phyloP scores from a whole-genome alignment of 2,329 filamentous ascomycete genomes.

The Verticillium longisporum region DNA sequence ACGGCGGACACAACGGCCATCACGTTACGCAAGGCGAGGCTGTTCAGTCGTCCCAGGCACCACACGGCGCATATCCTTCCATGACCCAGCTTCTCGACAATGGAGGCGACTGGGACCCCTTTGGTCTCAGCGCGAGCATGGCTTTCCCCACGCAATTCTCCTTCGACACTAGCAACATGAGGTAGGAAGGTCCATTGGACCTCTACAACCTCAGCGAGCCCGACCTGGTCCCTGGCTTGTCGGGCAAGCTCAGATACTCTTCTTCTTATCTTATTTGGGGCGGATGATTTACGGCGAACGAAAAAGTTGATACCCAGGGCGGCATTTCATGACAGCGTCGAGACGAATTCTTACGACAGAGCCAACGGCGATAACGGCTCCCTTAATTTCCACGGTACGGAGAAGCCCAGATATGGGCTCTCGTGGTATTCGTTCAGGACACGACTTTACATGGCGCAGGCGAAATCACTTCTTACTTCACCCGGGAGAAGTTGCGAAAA shows the following conservation, averaged over 20 bases:
- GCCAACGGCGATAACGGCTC: slow-evolving; percentile 1
- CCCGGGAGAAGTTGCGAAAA: background rate
- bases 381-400: slow-evolving; percentile 4
- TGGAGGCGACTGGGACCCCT: slow-evolving; percentile 80
- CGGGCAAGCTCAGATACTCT: background rate
- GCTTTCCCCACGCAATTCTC: slow-evolving; percentile 82
- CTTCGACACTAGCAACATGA: slow-evolving; percentile 57
- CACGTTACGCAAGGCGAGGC: slow-evolving; percentile 28
- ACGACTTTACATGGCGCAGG: background rate
- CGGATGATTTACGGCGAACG: slow-evolving; percentile 7
- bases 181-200: slow-evolving; percentile 17
- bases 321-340: slow-evolving; percentile 12
- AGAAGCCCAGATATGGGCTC: slow-evolving; percentile 5
- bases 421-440: slow-evolving; percentile 1
- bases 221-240: background rate
- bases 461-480: background rate
- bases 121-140: slow-evolving; percentile 90
- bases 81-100: slow-evolving; percentile 65
- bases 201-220: slow-evolving; percentile 1
- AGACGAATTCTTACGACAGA: slow-evolving; percentile 7
- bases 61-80: slow-evolving; percentile 48
- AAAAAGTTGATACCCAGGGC: slow-evolving; percentile 12
- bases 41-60: slow-evolving; percentile 23
- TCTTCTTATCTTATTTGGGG: background rate
- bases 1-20: slow-evolving; percentile 25